Base-by-base conservation (phyloP, 2,329 filamentous ascomycete genomes). In the Coniochaeta pulveracea region DNA sequence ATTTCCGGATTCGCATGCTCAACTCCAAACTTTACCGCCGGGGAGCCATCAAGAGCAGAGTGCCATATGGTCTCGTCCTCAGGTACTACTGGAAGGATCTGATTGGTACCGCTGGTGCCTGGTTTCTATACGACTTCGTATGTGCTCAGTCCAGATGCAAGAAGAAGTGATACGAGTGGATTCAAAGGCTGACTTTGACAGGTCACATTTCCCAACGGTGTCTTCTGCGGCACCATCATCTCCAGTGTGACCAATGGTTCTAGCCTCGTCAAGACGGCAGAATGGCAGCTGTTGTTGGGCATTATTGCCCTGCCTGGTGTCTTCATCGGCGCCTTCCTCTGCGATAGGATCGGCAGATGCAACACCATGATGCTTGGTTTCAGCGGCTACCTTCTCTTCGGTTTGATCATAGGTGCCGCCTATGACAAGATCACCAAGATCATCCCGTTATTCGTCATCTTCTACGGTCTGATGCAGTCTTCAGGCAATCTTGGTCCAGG, bases 61-160 rank as follows among this genome's bases (percentile, higher is more conserved):
- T 70, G 0, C 62, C 66, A 2, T 64, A 70, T 36, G 37, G 47
- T 3, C 52, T 71, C 0, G 54, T 67, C 10, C 22, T 64, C 9
- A 54, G 52, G 25, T 68, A 58, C 40, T 72, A 72, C 51, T 65
- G 69, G 69, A 65, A 60, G 41, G 52, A 62, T 2, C 51, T 75
- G 8, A 51, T 66, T 12, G 66, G 70, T 7, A 68, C 66, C 14
- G 67, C 59, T 28, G 53, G 61, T 12, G 66, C 66, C 24, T 72
- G 66, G 64, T 72, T 72, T 45, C 55, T 66, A 21, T 54, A 53
- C 41, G 48, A 47, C 37, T 45, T 43, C 24, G 47, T 49, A 17
- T 16, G 26, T 9, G 6, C 6, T n/a, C 14, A n/a, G n/a, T n/a
- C n/a, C n/a, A n/a, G n/a, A n/a, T n/a, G n/a, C n/a, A n/a, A n/a